Evolutionary conservation across 23 red algal species (phyloP).

Genomic region (Pyropia haitanensis): DNA sequence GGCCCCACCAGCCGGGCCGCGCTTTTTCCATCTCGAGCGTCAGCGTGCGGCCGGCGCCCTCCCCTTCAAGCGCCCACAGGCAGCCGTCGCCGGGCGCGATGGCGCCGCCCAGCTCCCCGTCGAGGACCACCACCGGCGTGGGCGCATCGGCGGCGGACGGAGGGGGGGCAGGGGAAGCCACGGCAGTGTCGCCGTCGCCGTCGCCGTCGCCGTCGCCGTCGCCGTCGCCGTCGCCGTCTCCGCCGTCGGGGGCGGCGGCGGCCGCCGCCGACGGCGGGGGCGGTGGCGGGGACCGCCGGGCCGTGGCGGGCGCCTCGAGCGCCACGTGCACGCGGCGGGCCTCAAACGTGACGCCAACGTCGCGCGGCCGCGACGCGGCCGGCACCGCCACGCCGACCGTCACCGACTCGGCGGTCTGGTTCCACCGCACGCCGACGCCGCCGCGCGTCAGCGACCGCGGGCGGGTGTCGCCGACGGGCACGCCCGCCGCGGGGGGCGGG

Average conservation of each 20-base stretch:
- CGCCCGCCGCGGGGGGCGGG: constrained; percentile 9
- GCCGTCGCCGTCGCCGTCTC: no score
- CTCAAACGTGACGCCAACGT: constrained; percentile 31
- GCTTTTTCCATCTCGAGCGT: constrained; percentile 53
- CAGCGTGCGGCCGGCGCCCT: constrained; percentile 11
- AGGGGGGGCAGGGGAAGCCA: background rate
- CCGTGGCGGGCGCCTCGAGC: no score
- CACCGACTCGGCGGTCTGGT: constrained; percentile 38
- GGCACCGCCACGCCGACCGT: constrained; percentile 42
- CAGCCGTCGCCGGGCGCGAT: constrained; percentile 8
- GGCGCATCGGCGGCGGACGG: constrained; percentile 8
- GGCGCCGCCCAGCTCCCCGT: constrained; percentile 5
- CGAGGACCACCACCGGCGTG: constrained; percentile 7
- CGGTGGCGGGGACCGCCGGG: no score
- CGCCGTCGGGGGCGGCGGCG: no score
- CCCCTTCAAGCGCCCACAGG: constrained; percentile 38
- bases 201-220: no score
- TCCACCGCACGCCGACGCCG: constrained; percentile 20
- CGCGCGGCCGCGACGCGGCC: constrained; percentile 17
- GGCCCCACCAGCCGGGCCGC: constrained; percentile 26
- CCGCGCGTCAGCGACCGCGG: constrained; percentile 4
- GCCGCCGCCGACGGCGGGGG: no score
- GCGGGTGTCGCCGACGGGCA: constrained; percentile 33
- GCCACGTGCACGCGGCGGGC: constrained; percentile 18
- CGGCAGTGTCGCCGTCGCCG: background rate